Evolutionary conservation across 2,329 filamentous ascomycete species (phyloP).

Genomic region (Zasmidium angulare): DNA sequence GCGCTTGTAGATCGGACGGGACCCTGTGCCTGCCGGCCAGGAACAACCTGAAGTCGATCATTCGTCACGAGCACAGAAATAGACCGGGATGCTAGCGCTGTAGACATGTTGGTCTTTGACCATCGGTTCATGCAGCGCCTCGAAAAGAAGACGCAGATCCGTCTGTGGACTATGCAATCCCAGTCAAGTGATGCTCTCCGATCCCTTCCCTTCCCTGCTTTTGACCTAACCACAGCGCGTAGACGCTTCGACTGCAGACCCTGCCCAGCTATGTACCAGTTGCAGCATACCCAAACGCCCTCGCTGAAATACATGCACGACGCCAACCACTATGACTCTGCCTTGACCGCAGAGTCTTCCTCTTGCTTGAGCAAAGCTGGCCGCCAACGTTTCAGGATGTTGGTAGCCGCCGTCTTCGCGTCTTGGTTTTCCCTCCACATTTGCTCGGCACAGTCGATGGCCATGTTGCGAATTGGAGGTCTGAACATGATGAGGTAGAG

Average conservation of each 20-base stretch:
- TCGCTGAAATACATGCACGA: constrained; percentile 5
- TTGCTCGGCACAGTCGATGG: constrained; percentile 58
- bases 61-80: background rate
- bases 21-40: background rate
- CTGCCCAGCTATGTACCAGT: background rate
- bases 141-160: background rate
- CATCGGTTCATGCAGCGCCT: background rate
- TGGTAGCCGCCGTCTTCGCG: constrained; percentile 50
- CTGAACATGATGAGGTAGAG: constrained; percentile 60
- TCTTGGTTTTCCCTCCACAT: constrained; percentile 56
- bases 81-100: background rate
- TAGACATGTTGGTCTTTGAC: background rate
- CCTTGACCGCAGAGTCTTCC: constrained; percentile 16
- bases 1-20: background rate
- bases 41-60: too few relatives aligned
- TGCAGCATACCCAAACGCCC: constrained; percentile 9
- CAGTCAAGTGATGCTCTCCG: too few relatives aligned
- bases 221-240: too few relatives aligned
- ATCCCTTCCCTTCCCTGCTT: too few relatives aligned
- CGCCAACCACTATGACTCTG: constrained; percentile 11
- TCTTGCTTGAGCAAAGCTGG: constrained; percentile 46
- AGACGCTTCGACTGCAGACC: background rate
- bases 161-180: background rate
- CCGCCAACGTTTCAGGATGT: constrained; percentile 57
- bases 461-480: constrained; percentile 59